A percentile compares a stretch with the other conserved stretches of the same genome.
Conservation (phyloP, 441 rosid species). For the Gossypium trilobum region DNA sequence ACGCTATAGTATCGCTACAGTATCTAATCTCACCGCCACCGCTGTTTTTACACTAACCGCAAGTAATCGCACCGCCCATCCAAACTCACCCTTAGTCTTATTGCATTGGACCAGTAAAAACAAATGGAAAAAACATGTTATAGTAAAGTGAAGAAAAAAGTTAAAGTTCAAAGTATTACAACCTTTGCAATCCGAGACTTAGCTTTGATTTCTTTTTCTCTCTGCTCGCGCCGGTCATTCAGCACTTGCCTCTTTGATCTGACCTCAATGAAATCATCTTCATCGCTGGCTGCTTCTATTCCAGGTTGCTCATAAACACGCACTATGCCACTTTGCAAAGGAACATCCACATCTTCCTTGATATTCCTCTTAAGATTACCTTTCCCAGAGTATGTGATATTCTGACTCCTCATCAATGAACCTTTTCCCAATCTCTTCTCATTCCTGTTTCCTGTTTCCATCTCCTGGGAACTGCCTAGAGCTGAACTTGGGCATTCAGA, state of each 20-base stretch:
- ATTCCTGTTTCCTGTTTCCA: constrained; percentile 33
- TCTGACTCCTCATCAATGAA: constrained; percentile 34
- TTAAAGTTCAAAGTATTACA: background rate
- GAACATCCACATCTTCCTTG: constrained; percentile 53
- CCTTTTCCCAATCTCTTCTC: constrained; percentile 48
- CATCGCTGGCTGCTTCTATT: constrained; percentile 85
- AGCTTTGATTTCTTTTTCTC: constrained; percentile 89
- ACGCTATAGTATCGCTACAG: too few species aligned
- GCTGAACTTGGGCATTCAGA: constrained; percentile 37
- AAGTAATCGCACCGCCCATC: too few species aligned
- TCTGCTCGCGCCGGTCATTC: constrained; percentile 89
- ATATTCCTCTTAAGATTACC: constrained; percentile 39
- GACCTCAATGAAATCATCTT: constrained; percentile 92
- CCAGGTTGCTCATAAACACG: constrained; percentile 83
- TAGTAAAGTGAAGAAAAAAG: background rate
- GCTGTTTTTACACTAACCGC: too few species aligned
- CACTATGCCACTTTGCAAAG: constrained; percentile 72
- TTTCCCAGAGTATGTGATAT: constrained; percentile 32
- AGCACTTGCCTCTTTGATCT: constrained; percentile 97
- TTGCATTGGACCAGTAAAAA: constrained; percentile 11
- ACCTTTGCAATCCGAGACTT: constrained; percentile 76
- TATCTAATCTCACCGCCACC: too few species aligned
- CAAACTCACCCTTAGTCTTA: background rate
- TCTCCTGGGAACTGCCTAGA: constrained; percentile 28
- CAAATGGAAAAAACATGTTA: background rate